Percentiles rank a stretch among this genome's conserved stretches.
These are phyloP conservation scores for Smithsoniella earleae DNA, from an alignment of 163 green algal species.

Conservation along the genomic window DNA sequence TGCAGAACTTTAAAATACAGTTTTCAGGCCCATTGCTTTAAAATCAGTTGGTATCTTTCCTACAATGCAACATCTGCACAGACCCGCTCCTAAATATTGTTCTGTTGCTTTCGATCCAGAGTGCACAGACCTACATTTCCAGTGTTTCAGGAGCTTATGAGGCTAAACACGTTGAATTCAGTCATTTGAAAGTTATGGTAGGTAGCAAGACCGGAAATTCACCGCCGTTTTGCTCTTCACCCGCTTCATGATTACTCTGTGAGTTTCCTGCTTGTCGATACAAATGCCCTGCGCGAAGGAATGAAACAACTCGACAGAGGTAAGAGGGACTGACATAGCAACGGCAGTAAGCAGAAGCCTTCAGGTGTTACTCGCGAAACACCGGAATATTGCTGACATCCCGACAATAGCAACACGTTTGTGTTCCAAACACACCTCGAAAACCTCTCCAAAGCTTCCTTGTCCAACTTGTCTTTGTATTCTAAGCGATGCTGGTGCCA, in stretches of 20 bases:
- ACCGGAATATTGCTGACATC: not conserved
- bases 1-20: not conserved
- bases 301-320: not conserved
- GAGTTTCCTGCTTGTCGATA: conserved; percentile 6
- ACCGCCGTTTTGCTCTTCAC: conserved; percentile 24
- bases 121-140: too few relatives aligned
- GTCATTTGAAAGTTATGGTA: not conserved
- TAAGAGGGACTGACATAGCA: not conserved
- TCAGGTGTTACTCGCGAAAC: not conserved
- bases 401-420: not conserved
- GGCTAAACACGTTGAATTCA: not conserved
- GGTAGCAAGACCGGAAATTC: not conserved
- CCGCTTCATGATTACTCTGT: conserved; percentile 26
- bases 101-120: too few relatives aligned
- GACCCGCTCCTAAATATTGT: not conserved
- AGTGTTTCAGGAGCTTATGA: too few relatives aligned
- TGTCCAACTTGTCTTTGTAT: conserved; percentile 51
- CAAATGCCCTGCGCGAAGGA: conserved; percentile 16
- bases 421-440: conserved; percentile 40
- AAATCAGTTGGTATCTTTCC: not conserved
- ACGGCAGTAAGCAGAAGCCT: too few relatives aligned
- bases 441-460: conserved; percentile 62
- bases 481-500: conserved; percentile 24
- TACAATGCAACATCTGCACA: not conserved
- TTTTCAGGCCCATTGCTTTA: too few relatives aligned